Conservation (phyloP, 1,284 basidiomycete genomes). For the Malassezia sympodialis region DNA sequence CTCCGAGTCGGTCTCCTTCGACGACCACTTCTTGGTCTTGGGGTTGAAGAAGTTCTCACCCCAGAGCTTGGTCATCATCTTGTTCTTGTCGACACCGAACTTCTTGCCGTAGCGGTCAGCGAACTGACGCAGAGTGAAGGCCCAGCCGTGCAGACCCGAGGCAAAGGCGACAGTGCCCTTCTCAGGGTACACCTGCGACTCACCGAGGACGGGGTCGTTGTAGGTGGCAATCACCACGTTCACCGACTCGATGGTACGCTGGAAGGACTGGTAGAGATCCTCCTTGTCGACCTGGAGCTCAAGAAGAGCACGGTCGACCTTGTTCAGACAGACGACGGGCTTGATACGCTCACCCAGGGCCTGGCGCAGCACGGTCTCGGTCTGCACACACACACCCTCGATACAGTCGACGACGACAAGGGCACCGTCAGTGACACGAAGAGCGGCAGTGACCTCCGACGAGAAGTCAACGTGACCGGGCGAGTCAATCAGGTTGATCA, state of each 20-base stretch:
- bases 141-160: conserved; percentile 99
- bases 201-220: conserved; percentile 85
- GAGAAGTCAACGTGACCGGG: conserved; percentile 99
- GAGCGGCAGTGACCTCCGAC: conserved; percentile 96
- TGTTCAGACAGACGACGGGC: conserved; percentile 99
- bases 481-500: conserved; percentile 99
- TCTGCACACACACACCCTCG: conserved; percentile 99
- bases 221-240: conserved; percentile 99
- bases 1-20: conserved; percentile 65
- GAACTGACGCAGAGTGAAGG: conserved; percentile 97
- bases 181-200: conserved; percentile 98
- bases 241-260: conserved; percentile 90
- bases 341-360: conserved; percentile 97
- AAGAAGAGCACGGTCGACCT: conserved; percentile 98
- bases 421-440: conserved; percentile 89
- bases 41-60: conserved; percentile 99
- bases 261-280: conserved; percentile 94
- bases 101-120: conserved; percentile 91
- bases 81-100: conserved; percentile 96
- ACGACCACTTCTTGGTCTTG: conserved; percentile 92
- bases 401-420: conserved; percentile 98
- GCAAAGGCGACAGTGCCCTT: conserved; percentile 97
- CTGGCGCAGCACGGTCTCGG: conserved; percentile 97
- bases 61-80: conserved; percentile 97
- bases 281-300: conserved; percentile 97